Evolutionary conservation across 106 monocot species (phyloP).

Genomic region (Platanthera zijinensis): DNA sequence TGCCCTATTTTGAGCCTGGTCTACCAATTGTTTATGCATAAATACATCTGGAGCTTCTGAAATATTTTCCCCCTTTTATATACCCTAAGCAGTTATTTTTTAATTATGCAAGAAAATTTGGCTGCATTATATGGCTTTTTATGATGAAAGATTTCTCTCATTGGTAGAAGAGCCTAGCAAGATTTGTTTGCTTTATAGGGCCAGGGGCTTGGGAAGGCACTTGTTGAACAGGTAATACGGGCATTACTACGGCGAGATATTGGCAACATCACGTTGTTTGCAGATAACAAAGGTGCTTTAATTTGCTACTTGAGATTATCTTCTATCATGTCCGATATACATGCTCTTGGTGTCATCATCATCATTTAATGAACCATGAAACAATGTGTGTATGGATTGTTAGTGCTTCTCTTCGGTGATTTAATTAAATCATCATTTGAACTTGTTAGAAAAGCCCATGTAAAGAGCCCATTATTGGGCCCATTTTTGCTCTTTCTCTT

Average conservation of each 20-base stretch:
- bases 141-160: not conserved
- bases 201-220: conserved; percentile 86
- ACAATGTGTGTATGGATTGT: not conserved
- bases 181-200: conserved; percentile 43
- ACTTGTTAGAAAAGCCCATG: too few species aligned
- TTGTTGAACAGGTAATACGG: conserved; percentile 78
- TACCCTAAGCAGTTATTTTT: not conserved
- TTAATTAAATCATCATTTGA: not conserved
- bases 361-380: not conserved
- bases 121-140: not conserved
- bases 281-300: conserved; percentile 76
- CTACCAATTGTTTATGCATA: too few species aligned
- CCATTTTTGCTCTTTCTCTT: too few species aligned
- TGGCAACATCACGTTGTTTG: conserved; percentile 93
- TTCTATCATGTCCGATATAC: not conserved
- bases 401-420: not conserved
- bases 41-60: too few species aligned
- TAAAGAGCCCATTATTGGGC: too few species aligned
- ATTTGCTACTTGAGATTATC: not conserved
- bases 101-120: not conserved
- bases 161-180: not conserved
- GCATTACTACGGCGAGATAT: conserved; percentile 82
- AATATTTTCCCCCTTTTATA: too few species aligned
- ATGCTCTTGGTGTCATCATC: not conserved
- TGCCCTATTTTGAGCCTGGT: too few species aligned